These are phyloP conservation scores for Candida ponderosae DNA, from an alignment of 805 yeast genomes.

Conservation along the genomic window DNA sequence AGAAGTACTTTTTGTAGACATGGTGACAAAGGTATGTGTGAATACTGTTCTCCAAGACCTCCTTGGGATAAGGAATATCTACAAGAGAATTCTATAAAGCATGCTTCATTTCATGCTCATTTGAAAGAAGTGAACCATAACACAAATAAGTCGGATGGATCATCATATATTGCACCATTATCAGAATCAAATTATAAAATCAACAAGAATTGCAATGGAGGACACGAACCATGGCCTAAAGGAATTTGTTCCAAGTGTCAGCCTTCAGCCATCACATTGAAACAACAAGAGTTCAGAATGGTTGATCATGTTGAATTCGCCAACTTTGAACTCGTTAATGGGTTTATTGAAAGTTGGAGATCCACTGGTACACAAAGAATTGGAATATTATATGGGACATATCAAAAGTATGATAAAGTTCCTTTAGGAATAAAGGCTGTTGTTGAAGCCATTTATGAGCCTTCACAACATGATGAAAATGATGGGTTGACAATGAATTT, in stretches of 20 bases:
- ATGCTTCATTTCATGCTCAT: conserved; percentile 79
- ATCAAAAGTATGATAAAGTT: conserved; percentile 68
- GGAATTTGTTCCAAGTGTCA: conserved; percentile 97
- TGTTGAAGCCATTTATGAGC: conserved; percentile 90
- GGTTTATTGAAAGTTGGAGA: conserved; percentile 91
- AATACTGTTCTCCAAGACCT: conserved; percentile 90
- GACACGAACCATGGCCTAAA: conserved; percentile 90
- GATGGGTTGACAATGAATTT: conserved; percentile 73
- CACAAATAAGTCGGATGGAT: conserved; percentile 45
- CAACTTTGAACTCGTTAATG: conserved; percentile 62
- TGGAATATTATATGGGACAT: conserved; percentile 79
- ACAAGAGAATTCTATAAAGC: conserved; percentile 72
- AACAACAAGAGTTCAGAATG: conserved; percentile 86
- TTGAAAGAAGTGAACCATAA: conserved; percentile 62
- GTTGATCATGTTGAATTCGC: conserved; percentile 96
- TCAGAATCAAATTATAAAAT: conserved; percentile 65
- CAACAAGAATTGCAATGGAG: conserved; percentile 56
- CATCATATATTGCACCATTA: conserved; percentile 76
- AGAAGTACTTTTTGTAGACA: conserved; percentile 70
- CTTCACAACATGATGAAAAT: conserved; percentile 77
- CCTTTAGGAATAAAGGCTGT: conserved; percentile 93
- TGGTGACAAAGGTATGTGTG: conserved; percentile 95
- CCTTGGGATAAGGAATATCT: conserved; percentile 87
- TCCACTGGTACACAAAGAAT: conserved; percentile 77
- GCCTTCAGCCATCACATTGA: conserved; percentile 90